phyloP scores from a whole-genome alignment of 202 grass and related monocot species.

The Carex sylvatica region DNA sequence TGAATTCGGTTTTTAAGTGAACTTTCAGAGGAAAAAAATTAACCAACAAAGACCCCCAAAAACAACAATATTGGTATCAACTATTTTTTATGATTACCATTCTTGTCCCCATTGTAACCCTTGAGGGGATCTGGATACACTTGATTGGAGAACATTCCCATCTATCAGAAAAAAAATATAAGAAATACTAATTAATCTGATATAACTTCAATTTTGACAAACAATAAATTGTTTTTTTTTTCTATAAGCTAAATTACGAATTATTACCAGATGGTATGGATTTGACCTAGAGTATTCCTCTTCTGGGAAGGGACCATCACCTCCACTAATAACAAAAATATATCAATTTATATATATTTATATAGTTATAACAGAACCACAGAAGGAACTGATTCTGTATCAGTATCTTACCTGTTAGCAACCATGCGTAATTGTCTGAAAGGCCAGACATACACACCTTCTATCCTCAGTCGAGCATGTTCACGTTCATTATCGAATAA shows the following conservation, averaged over 20 bases:
- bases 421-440: constrained; percentile 98
- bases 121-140: constrained; percentile 88
- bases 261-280: constrained; percentile 95
- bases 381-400: background rate
- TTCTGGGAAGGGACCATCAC: constrained; percentile 76
- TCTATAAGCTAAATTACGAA: background rate
- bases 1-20: constrained; percentile 14
- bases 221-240: background rate
- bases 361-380: constrained; percentile 24
- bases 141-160: constrained; percentile 90
- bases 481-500: constrained; percentile 75
- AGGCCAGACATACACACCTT: constrained; percentile 99
- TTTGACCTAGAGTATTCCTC: constrained; percentile 96
- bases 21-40: background rate
- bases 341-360: background rate
- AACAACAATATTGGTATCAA: background rate
- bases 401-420: constrained; percentile 62
- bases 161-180: constrained; percentile 46
- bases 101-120: constrained; percentile 68
- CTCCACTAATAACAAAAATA: constrained; percentile 42
- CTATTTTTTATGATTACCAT: constrained; percentile 46
- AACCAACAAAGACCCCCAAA: background rate
- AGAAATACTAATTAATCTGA: constrained; percentile 22
- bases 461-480: constrained; percentile 75
- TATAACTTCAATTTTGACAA: constrained; percentile 23